phyloP scores from a whole-genome alignment of 1,284 basidiomycete genomes.

The Cryptococcus sp. region DNA sequence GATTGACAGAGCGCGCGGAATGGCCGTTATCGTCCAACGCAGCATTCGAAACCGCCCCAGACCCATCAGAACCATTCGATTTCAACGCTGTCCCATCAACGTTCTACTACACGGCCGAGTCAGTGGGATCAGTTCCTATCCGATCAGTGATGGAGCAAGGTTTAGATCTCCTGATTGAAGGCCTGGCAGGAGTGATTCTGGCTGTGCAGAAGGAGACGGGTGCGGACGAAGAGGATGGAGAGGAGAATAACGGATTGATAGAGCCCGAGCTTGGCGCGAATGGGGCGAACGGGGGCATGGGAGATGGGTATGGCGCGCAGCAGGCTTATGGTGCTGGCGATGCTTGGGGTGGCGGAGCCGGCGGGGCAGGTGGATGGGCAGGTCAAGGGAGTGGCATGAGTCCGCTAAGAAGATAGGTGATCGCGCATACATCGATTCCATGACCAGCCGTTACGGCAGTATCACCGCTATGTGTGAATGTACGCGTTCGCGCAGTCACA shows the following conservation, averaged over 20 bases:
- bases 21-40: conserved; percentile 83
- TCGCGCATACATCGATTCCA: too few species aligned
- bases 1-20: conserved; percentile 61
- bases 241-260: conserved; percentile 27
- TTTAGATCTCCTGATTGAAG: conserved; percentile 74
- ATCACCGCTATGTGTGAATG: too few species aligned
- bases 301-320: conserved; percentile 23
- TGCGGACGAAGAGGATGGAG: conserved; percentile 42
- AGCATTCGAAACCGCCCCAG: conserved; percentile 74
- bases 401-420: conserved; percentile 35
- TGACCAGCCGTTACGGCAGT: too few species aligned
- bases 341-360: conserved; percentile 21
- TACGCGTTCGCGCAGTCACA: background rate
- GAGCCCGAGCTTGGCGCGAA: conserved; percentile 35
- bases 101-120: conserved; percentile 91
- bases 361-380: conserved; percentile 22
- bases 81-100: conserved; percentile 80
- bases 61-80: conserved; percentile 80
- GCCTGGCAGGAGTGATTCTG: conserved; percentile 76
- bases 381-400: conserved; percentile 39
- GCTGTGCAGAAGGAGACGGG: conserved; percentile 49
- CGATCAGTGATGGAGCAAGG: conserved; percentile 86
- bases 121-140: conserved; percentile 82
- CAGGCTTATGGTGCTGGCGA: conserved; percentile 14
- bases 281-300: conserved; percentile 6